Percentiles rank a stretch among this genome's conserved stretches.
Conservation (phyloP, 2,329 filamentous ascomycete genomes). For the Sclerotinia glacialis region DNA sequence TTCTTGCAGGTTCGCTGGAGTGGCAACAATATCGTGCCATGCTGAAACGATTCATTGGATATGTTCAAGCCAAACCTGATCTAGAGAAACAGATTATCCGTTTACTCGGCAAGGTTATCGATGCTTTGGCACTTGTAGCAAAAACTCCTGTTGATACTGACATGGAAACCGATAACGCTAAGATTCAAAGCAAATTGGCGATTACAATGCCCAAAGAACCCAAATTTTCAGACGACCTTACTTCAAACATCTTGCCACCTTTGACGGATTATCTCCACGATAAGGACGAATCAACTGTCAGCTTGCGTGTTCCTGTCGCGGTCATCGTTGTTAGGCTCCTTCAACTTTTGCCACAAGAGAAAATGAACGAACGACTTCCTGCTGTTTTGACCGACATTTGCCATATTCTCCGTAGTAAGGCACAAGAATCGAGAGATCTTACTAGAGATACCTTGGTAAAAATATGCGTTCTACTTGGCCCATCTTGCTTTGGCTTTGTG, state of each 20-base stretch:
- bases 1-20: conserved; percentile 71
- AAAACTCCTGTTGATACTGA: conserved; percentile 36
- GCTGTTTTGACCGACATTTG: conserved; percentile 87
- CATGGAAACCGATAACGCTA: conserved; percentile 38
- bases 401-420: conserved; percentile 85
- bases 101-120: conserved; percentile 76
- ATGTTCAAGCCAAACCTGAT: conserved; percentile 76
- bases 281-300: conserved; percentile 93
- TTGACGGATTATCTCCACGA: conserved; percentile 84
- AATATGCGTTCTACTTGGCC: conserved; percentile 76
- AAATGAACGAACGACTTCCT: conserved; percentile 72
- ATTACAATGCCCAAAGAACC: conserved; percentile 63
- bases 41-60: conserved; percentile 78
- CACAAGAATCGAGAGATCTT: conserved; percentile 86
- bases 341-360: conserved; percentile 69
- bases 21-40: conserved; percentile 89
- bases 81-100: conserved; percentile 82
- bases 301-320: conserved; percentile 84
- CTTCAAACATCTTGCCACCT: conserved; percentile 71
- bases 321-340: conserved; percentile 86
- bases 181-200: conserved; percentile 50
- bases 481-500: conserved; percentile 86
- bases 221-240: conserved; percentile 70
- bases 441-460: conserved; percentile 83
- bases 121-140: conserved; percentile 64